Percentiles rank a stretch among this genome's conserved stretches.
phyloP scores from a whole-genome alignment of 345 rosid species.

The Physaria fendleri region DNA sequence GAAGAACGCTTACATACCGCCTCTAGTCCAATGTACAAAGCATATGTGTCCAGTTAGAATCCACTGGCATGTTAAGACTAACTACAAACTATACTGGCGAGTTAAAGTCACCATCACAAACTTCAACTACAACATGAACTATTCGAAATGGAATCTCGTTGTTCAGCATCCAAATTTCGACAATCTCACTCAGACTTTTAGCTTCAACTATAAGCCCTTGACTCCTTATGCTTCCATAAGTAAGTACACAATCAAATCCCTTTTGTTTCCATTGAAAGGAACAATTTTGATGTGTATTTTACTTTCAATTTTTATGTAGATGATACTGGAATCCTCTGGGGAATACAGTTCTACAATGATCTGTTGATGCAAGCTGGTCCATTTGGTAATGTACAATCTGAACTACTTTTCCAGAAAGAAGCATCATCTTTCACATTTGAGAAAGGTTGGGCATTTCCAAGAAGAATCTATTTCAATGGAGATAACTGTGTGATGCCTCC shows the following conservation, averaged over 20 bases:
- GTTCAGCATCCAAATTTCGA: constrained; percentile 66
- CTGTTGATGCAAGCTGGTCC: constrained; percentile 58
- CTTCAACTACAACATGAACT: constrained; percentile 58
- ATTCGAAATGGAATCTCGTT: constrained; percentile 60
- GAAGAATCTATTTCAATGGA: constrained; percentile 56
- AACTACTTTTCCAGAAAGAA: constrained; percentile 59
- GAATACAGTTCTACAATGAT: constrained; percentile 59
- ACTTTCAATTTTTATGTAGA: constrained; percentile 22
- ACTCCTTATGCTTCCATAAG: constrained; percentile 47
- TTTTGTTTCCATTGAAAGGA: neutral
- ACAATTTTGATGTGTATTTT: neutral
- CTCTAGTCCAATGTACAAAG: constrained; percentile 51
- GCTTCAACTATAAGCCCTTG: constrained; percentile 54
- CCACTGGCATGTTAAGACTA: constrained; percentile 67
- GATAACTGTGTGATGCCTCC: constrained; percentile 38
- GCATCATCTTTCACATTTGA: constrained; percentile 46
- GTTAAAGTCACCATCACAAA: constrained; percentile 62
- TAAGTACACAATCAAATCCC: constrained; percentile 28
- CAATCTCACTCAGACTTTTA: constrained; percentile 45
- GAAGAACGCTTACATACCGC: constrained; percentile 26
- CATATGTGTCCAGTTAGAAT: constrained; percentile 70
- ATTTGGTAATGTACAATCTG: constrained; percentile 54
- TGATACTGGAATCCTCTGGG: constrained; percentile 63
- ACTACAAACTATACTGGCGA: constrained; percentile 62
- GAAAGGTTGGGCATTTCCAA: constrained; percentile 76